These are phyloP conservation scores for Colletotrichum acutatum DNA, from an alignment of 2,329 filamentous ascomycete genomes.

Conservation along the genomic window DNA sequence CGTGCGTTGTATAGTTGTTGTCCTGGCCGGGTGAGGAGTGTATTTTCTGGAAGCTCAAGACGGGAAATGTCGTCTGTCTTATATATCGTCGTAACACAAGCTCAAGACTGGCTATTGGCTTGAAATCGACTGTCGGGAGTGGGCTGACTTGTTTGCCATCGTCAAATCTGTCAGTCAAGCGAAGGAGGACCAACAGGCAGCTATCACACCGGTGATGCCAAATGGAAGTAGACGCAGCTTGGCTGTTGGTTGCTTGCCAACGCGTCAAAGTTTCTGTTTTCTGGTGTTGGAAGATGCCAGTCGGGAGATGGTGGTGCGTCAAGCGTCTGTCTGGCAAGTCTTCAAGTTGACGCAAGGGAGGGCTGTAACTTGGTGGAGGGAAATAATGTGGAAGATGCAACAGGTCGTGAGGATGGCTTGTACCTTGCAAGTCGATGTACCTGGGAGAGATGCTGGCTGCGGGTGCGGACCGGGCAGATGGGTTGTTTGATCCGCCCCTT, in stretches of 20 bases:
- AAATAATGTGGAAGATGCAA: slow-evolving; percentile 29
- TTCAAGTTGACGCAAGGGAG: slow-evolving; percentile 33
- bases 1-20: neutral
- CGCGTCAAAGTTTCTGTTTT: slow-evolving; percentile 16
- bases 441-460: slow-evolving; percentile 34
- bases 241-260: slow-evolving; percentile 37
- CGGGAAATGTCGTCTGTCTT: slow-evolving; percentile 31
- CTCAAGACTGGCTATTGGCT: slow-evolving; percentile 35
- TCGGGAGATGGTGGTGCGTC: slow-evolving; percentile 31
- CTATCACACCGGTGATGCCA: slow-evolving; percentile 36
- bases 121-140: slow-evolving; percentile 32
- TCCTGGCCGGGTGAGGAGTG: slow-evolving; percentile 18
- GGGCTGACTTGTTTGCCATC: slow-evolving; percentile 38
- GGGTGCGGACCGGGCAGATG: slow-evolving; percentile 35
- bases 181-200: slow-evolving; percentile 26
- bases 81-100: slow-evolving; percentile 35
- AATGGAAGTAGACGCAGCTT: slow-evolving; percentile 32
- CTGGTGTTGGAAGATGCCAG: slow-evolving; percentile 24
- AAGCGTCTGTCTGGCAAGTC: slow-evolving; percentile 18
- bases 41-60: neutral
- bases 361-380: slow-evolving; percentile 34
- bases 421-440: slow-evolving; percentile 37
- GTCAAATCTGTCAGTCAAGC: slow-evolving; percentile 33
- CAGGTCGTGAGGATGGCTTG: slow-evolving; percentile 24
- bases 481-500: slow-evolving; percentile 34